phyloP scores from a whole-genome alignment of 257 asterid species.

The Capsicum rhomboideum region DNA sequence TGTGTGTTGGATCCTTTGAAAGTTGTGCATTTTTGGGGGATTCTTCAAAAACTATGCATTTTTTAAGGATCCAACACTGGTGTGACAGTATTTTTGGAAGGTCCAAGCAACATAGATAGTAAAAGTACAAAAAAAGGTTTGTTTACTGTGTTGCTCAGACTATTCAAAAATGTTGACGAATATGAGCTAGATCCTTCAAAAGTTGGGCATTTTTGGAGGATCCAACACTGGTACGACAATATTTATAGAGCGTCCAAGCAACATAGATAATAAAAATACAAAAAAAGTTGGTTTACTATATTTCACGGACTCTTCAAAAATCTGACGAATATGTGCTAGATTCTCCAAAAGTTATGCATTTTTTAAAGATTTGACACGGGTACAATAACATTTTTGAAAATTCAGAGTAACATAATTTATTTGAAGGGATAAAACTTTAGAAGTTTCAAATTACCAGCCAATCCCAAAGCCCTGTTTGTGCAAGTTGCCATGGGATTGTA shows the following conservation, averaged over 20 bases:
- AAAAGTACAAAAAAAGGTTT: not conserved
- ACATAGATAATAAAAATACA: not conserved
- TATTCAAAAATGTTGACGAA: not conserved
- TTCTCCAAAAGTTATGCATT: not conserved
- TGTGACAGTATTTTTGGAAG: not conserved
- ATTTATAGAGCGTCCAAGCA: not conserved
- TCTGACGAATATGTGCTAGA: not conserved
- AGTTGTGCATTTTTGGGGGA: not conserved
- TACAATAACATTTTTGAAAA: not conserved
- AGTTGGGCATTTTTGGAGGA: not conserved
- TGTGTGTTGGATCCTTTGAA: not conserved
- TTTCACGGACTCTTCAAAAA: not conserved
- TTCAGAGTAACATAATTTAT: not conserved
- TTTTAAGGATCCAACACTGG: not conserved
- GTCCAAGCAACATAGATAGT: not conserved
- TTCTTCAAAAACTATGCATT: not conserved
- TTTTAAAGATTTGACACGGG: accelerated
- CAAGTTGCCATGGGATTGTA: slow-evolving; percentile 34
- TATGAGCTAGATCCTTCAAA: no score
- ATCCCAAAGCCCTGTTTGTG: slow-evolving; percentile 59
- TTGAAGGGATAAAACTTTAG: not conserved
- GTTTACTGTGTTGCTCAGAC: not conserved
- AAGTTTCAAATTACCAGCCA: slow-evolving; percentile 44
- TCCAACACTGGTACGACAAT: not conserved
- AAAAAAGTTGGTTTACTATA: not conserved